Evolutionary conservation across 208 protist species (phyloP).

Genomic region (Trypanosoma boissoni): DNA sequence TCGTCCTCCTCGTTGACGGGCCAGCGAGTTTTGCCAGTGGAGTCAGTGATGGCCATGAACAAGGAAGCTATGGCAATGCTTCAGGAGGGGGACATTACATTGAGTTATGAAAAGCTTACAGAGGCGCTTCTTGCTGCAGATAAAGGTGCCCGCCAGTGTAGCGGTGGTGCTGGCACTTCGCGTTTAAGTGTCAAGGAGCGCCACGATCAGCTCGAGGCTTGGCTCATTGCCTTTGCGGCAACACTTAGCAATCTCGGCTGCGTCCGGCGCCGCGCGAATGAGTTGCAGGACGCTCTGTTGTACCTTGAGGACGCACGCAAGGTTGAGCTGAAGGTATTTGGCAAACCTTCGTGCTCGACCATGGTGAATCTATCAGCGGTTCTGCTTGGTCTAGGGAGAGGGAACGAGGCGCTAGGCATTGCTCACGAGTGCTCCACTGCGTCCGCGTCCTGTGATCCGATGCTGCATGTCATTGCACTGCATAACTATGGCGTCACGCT

Average conservation of each 20-base stretch:
- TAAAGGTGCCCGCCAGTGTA: slow-evolving; percentile 11
- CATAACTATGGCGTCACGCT: slow-evolving; percentile 82
- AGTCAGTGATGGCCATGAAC: slow-evolving; percentile 61
- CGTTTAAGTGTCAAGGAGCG: too few species aligned
- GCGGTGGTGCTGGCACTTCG: not conserved
- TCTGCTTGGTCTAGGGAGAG: slow-evolving; percentile 44
- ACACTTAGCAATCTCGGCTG: slow-evolving; percentile 86
- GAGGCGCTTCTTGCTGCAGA: slow-evolving; percentile 32
- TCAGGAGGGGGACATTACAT: slow-evolving; percentile 34
- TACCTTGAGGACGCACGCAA: slow-evolving; percentile 47
- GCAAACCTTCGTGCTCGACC: slow-evolving; percentile 75
- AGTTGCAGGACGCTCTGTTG: slow-evolving; percentile 39
- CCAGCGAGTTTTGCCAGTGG: too few species aligned
- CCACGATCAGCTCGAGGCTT: slow-evolving; percentile 38
- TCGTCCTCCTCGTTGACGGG: too few species aligned
- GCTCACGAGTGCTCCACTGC: slow-evolving; percentile 59
- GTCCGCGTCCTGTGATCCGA: slow-evolving; percentile 46
- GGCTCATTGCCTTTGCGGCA: slow-evolving; percentile 61
- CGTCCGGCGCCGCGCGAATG: slow-evolving; percentile 54
- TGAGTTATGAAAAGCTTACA: slow-evolving; percentile 32
- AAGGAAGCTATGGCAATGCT: slow-evolving; percentile 64
- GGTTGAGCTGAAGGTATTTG: slow-evolving; percentile 56
- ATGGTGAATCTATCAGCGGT: slow-evolving; percentile 87
- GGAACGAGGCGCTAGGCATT: slow-evolving; percentile 57
- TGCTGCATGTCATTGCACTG: slow-evolving; percentile 73